phyloP scores from a whole-genome alignment of 2,329 filamentous ascomycete species.

The Claviceps sp. region DNA sequence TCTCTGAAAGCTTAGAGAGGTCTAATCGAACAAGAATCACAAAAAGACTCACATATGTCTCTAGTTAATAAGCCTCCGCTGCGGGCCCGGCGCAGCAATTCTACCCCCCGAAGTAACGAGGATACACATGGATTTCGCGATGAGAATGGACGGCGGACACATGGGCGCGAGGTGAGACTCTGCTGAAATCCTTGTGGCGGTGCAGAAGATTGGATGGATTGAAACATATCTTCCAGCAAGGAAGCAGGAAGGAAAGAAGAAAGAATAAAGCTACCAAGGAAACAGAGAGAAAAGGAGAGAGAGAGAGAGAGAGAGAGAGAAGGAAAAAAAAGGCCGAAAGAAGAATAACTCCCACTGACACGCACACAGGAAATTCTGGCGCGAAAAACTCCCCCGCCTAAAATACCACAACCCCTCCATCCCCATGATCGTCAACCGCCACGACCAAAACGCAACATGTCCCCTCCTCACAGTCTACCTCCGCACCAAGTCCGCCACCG shows the following conservation, averaged over 20 bases:
- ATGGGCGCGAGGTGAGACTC: constrained; percentile 50
- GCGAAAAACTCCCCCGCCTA: constrained; percentile 63
- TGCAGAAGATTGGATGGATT: no score
- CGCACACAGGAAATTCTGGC: constrained; percentile 69
- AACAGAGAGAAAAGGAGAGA: no score
- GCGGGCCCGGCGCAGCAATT: constrained; percentile 71
- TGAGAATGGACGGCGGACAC: constrained; percentile 50
- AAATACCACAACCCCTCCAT: constrained; percentile 90
- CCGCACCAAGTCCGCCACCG: constrained; percentile 21
- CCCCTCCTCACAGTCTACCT: constrained; percentile 56
- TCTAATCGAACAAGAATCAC: not conserved
- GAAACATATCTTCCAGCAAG: no score
- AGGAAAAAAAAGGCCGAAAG: not conserved
- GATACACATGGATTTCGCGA: constrained; percentile 62
- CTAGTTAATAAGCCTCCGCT: constrained; percentile 60
- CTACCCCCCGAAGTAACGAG: constrained; percentile 63
- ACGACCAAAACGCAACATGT: constrained; percentile 37
- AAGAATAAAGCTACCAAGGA: no score
- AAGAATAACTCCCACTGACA: not conserved
- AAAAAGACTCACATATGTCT: constrained; percentile 12
- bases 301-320: not conserved
- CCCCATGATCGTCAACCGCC: constrained; percentile 69
- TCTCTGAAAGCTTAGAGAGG: constrained; percentile 3
- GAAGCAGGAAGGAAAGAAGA: no score
- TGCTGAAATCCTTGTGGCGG: no score